Conservation (phyloP, 306 rosid species). For the Abrus pulchellus region DNA sequence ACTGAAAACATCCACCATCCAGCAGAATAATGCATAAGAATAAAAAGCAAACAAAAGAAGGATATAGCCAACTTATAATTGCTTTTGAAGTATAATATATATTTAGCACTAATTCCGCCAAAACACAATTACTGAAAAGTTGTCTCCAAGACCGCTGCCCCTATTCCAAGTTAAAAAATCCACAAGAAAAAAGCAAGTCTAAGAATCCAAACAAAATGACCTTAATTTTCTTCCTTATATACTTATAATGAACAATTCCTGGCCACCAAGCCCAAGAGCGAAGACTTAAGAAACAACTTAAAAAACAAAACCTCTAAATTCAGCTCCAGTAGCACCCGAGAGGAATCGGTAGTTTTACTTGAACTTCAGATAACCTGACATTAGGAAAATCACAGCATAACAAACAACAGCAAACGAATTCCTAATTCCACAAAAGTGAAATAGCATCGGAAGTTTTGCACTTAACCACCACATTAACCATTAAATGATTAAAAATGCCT, state of each 20-base stretch:
- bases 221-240: background rate
- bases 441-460: background rate
- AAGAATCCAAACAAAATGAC: slow-evolving; percentile 1
- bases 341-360: background rate
- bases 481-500: background rate
- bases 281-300: background rate
- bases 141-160: background rate
- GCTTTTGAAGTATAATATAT: background rate
- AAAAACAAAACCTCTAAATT: slow-evolving; percentile 34
- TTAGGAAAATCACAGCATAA: background rate
- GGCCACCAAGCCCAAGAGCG: background rate
- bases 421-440: slow-evolving; percentile 4
- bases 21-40: slow-evolving; percentile 16
- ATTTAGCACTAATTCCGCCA: slow-evolving; percentile 8
- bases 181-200: background rate
- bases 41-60: slow-evolving; percentile 15
- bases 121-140: slow-evolving; percentile 11
- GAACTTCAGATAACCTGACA: slow-evolving; percentile 41
- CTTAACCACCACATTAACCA: background rate
- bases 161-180: background rate
- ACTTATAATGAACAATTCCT: background rate
- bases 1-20: background rate
- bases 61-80: background rate
- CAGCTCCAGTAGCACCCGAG: slow-evolving; percentile 35
- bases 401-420: slow-evolving; percentile 11